Evolutionary conservation across 2,329 filamentous ascomycete species (phyloP), one percentile per base, ranked within the genome.

Genomic region (Colletotrichum paranaense): DNA sequence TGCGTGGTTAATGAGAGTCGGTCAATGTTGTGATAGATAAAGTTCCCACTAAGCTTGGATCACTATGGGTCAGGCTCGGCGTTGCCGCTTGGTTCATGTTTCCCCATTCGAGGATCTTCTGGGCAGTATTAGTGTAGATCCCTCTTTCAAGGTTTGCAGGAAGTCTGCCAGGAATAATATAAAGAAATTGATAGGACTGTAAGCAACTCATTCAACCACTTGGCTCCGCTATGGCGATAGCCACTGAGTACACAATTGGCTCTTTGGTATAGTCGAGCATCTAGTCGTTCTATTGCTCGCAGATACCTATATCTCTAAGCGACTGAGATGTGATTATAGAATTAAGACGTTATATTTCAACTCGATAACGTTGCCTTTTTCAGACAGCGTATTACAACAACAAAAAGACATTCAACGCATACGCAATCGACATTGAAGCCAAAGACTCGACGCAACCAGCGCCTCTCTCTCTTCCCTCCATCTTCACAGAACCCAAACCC

Each of bases 171-270:
- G 57, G 22, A 38, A 14, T 59, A n/a, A 49, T 49, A 49, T 49
- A 49, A 0, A 49, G 42, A 49, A 49, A 49, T 49, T 49, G 42
- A 49, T 9, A 49, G 42, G 19, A 19, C 19, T 24, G 2, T 14
- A 3, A 8, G 22, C 12, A 30, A 30, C 24, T 26, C 22, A 46
- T 62, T 62, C 35, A 49, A 30, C 11, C 58, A 62, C n/a, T 16
- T 9, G 7, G 7, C 22, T 62, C 58, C 58, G 58, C 58, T 62
- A 62, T 62, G 58, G 58, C 58, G 58, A 62, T 19, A 28, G 38
- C 5, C 12, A 62, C 14, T 3, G 7, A 19, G 9, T 46, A 49
- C 26, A 19, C 12, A 19, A 22, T 24, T 14, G 35, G 16, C 6
- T 38, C 8, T 16, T 1, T 4, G 30, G 22, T 16, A 9, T 4